Conservation (phyloP, 352 stramenopile genomes). For the Phytophthora meadii region DNA sequence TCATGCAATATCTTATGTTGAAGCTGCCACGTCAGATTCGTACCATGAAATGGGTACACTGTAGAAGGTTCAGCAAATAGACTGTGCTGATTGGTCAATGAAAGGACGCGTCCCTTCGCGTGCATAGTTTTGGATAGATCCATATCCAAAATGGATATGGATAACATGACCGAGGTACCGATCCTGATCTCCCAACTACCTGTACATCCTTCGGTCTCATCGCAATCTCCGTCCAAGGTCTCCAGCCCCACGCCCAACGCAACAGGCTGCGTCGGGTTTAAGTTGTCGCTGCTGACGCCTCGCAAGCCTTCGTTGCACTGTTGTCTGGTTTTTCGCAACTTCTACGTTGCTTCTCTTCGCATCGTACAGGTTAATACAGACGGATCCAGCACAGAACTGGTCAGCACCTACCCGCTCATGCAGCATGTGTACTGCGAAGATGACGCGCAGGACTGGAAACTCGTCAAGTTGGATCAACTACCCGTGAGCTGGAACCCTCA, state of each 20-base stretch:
- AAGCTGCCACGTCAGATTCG: slow-evolving; percentile 4
- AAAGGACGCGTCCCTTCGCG: slow-evolving; percentile 31
- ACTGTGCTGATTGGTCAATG: slow-evolving; percentile 27
- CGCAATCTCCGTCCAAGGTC: background rate
- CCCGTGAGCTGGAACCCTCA: slow-evolving; percentile 37
- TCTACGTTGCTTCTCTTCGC: slow-evolving; percentile 61
- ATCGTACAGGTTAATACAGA: slow-evolving; percentile 61
- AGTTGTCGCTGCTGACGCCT: slow-evolving; percentile 43
- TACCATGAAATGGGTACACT: slow-evolving; percentile 7
- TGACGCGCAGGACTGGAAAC: slow-evolving; percentile 76
- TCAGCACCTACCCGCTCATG: slow-evolving; percentile 60
- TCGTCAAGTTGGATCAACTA: slow-evolving; percentile 63
- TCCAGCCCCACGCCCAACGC: slow-evolving; percentile 19
- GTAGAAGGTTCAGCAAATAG: slow-evolving; percentile 22
- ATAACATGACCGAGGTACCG: slow-evolving; percentile 32
- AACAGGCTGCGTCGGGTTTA: slow-evolving; percentile 49
- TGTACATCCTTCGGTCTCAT: background rate
- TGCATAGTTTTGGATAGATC: slow-evolving; percentile 6
- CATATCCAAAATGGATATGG: background rate
- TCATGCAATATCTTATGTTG: too few species aligned
- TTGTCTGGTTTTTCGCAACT: slow-evolving; percentile 72
- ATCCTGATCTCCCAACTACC: slow-evolving; percentile 32
- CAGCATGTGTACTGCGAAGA: slow-evolving; percentile 65
- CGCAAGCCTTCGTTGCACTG: slow-evolving; percentile 21
- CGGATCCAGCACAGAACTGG: slow-evolving; percentile 47